Percentiles rank a stretch among this genome's conserved stretches.
phyloP scores from a whole-genome alignment of 2,329 filamentous ascomycete genomes.

The Hypoxylon sp. region DNA sequence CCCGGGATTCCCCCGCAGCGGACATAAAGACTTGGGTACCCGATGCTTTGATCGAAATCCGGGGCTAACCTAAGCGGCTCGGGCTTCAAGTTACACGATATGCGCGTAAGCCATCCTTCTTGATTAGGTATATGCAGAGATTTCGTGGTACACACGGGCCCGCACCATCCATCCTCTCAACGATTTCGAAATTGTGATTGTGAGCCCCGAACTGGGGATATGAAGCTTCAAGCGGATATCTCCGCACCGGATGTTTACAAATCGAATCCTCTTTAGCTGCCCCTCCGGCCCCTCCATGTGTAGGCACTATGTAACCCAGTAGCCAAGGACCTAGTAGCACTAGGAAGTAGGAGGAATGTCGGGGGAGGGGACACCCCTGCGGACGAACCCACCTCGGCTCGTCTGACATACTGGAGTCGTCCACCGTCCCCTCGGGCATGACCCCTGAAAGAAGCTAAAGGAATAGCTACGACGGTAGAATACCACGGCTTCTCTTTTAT shows the following conservation, averaged over 20 bases:
- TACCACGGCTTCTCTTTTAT: constrained; percentile 23
- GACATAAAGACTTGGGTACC: constrained; percentile 9
- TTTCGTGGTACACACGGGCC: not conserved
- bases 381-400: not conserved
- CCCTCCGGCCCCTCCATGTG: no score
- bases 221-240: not conserved
- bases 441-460: constrained; percentile 1
- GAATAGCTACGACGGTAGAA: not conserved
- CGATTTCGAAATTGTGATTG: no score
- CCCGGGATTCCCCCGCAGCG: constrained; percentile 32
- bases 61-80: constrained; percentile 3
- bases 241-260: not conserved
- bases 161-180: not conserved
- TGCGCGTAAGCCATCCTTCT: not conserved
- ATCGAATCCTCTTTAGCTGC: not conserved
- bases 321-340: no score
- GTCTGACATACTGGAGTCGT: not conserved
- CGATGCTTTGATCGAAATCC: constrained; percentile 8
- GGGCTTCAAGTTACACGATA: not conserved
- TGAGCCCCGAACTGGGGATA: not conserved
- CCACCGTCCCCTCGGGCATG: not conserved
- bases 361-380: not conserved
- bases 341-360: not conserved
- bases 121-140: not conserved
- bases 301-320: no score